Evolutionary conservation across 371 early-diverging fungal genomes (phyloP), one percentile per base, ranked within the genome.

Genomic region (Actinomucor elegans): DNA sequence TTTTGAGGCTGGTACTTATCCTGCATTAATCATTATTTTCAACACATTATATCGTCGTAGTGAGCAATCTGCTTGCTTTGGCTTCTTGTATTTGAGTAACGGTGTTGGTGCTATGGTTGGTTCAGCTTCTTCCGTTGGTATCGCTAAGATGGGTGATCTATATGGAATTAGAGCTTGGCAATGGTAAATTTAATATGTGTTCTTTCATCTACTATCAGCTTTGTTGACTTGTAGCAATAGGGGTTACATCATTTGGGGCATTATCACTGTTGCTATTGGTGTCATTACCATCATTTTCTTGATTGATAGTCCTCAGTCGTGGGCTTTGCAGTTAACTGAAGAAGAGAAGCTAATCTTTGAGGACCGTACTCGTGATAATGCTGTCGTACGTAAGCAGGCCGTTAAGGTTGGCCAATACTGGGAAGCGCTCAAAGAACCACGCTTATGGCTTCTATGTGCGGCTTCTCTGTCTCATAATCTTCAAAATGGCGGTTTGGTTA

Each of bases 1-100:
- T 2, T 69, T 66, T 48, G 73, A 72, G 48, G 66, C 73, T 1
- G 61, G 63, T 14, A 60, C 61, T 1, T 57, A 66, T 20, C 73
- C 73, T 6, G 42, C 53, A 3, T 33, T 68, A 1, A 43, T 65
- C n/a, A 37, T 72, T 14, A 49, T 72, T 14, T 41, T 63, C 6
- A 65, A 51, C 23, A 57, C 55, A 0, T 35, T 66, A 17, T 72
- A 67, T 42, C 59, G 72, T 4, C 61, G 68, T 6, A 46, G 40
- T 3, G 73, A 72, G 44, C 66, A 66, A 36, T 41, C 66, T 2
- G 55, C 55, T 34, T 28, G 64, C 11, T 61, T 63, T 20, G 68
- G 64, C 11, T 62, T 55, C 45, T 34, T 54, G 34, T 55, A 37
- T 7, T 26, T 15, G 10, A 44, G 48, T 35, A 62, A 69, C 8